Conservation (phyloP, 306 rosid species). For the Lotus japonicus region DNA sequence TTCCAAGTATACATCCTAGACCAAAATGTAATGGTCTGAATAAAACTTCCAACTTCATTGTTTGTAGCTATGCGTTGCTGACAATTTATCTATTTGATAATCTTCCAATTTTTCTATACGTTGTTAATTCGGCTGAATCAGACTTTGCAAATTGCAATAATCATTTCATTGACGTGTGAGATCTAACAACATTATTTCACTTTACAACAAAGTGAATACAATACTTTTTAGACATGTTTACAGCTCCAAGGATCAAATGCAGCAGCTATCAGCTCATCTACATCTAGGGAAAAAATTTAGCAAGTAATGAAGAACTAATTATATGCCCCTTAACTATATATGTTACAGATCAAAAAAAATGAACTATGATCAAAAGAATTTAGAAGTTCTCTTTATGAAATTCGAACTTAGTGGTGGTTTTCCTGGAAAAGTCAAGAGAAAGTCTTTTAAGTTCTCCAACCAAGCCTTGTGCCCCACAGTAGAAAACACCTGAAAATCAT, state of each 20-base stretch:
- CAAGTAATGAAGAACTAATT: not conserved
- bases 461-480: constrained; percentile 67
- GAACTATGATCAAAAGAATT: not conserved
- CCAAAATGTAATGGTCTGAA: too few species aligned
- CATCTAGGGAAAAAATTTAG: not conserved
- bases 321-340: constrained; percentile 16
- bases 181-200: not conserved
- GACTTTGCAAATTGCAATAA: not conserved
- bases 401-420: constrained; percentile 75
- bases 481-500: constrained; percentile 70
- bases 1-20: too few species aligned
- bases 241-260: not conserved
- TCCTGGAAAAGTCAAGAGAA: constrained; percentile 70
- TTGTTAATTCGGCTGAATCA: not conserved
- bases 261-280: not conserved
- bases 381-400: constrained; percentile 83
- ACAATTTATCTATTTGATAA: too few species aligned
- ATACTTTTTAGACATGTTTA: not conserved
- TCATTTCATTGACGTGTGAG: not conserved
- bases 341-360: constrained; percentile 13
- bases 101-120: too few species aligned
- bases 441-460: constrained; percentile 63
- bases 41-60: not conserved
- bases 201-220: constrained; percentile 1
- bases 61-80: too few species aligned